These are phyloP conservation scores for Pseudozyma hubeiensis DNA, from an alignment of 1,284 basidiomycete species.

Conservation along the genomic window DNA sequence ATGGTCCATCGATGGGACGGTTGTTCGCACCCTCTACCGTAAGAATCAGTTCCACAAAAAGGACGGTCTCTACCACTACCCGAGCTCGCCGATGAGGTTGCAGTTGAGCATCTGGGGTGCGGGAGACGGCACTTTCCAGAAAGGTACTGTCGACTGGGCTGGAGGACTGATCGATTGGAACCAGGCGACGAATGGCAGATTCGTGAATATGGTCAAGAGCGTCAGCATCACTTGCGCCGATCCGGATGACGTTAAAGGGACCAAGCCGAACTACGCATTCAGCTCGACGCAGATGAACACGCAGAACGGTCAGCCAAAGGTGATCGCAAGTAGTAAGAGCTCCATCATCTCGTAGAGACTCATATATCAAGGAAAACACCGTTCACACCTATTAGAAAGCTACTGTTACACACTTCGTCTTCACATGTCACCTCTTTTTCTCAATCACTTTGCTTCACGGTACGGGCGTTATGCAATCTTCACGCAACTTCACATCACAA, in stretches of 20 bases:
- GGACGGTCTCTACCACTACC: constrained; percentile 47
- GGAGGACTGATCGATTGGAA: constrained; percentile 57
- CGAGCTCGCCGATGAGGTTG: constrained; percentile 45
- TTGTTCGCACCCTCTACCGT: constrained; percentile 49
- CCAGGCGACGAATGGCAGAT: constrained; percentile 31
- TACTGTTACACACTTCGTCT: constrained; percentile 10
- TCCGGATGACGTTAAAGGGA: constrained; percentile 28
- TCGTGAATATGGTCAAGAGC: constrained; percentile 41
- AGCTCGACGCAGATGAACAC: constrained; percentile 23
- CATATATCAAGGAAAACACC: no score
- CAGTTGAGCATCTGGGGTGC: constrained; percentile 57
- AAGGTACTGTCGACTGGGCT: constrained; percentile 50
- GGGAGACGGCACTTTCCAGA: constrained; percentile 34
- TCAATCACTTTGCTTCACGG: background rate
- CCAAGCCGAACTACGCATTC: constrained; percentile 32
- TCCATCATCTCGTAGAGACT: constrained; percentile 34
- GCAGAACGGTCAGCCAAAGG: constrained; percentile 36
- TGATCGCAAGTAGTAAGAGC: constrained; percentile 15
- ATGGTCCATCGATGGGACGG: constrained; percentile 50
- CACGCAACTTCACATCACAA: no score
- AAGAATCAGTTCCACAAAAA: constrained; percentile 29
- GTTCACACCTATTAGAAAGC: no score
- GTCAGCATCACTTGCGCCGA: constrained; percentile 41
- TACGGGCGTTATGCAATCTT: no score
- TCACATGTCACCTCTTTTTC: background rate